Evolutionary conservation across 345 rosid species (phyloP).

Genomic region (Raphanus raphanistrum): DNA sequence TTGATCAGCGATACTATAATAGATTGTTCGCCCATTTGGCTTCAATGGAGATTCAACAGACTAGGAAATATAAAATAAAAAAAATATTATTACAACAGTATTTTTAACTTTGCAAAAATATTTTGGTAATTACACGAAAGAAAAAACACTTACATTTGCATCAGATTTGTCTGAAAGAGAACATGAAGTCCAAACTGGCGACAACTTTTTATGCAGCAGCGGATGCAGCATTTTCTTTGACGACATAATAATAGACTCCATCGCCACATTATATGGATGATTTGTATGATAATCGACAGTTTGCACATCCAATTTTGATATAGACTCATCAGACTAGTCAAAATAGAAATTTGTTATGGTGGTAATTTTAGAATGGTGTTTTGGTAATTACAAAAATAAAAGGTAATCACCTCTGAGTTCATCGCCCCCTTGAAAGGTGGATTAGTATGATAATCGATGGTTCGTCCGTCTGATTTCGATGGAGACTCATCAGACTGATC

Average conservation of each 20-base stretch:
- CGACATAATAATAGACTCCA: neutral
- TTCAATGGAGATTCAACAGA: neutral
- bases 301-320: neutral
- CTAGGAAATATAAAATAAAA: neutral
- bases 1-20: constrained; percentile 58
- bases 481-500: too few species aligned
- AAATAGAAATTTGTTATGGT: neutral
- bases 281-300: neutral
- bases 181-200: neutral
- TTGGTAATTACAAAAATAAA: neutral
- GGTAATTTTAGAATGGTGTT: neutral
- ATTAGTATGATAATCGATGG: too few species aligned
- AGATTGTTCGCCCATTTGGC: neutral
- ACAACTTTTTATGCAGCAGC: neutral
- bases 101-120: neutral
- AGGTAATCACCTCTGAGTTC: neutral
- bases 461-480: too few species aligned
- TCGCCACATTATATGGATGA: neutral
- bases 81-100: neutral
- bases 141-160: neutral
- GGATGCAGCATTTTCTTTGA: neutral
- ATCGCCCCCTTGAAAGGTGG: too few species aligned
- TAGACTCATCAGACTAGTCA: neutral
- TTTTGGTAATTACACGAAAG: neutral
- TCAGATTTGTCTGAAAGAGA: neutral